Evolutionary conservation across 177 flowering plant species (phyloP).

Genomic region (Vitis hybrid): DNA sequence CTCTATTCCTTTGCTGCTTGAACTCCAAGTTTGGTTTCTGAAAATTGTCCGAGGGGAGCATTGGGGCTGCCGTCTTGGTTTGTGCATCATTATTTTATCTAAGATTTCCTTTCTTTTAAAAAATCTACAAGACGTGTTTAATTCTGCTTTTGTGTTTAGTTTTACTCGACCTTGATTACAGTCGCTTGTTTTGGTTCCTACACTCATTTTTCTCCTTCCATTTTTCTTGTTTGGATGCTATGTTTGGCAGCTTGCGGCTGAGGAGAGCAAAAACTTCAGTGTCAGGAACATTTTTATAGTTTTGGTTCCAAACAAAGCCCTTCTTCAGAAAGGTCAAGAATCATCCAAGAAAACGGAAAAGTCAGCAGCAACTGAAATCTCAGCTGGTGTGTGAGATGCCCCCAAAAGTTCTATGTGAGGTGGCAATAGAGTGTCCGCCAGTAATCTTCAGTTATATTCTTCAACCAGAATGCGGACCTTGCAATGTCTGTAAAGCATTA

Average conservation of each 20-base stretch:
- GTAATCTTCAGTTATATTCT: constrained; percentile 15
- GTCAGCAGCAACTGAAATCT: constrained; percentile 42
- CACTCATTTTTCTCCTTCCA: not conserved
- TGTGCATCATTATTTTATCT: too few relatives aligned
- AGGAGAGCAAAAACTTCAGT: constrained; percentile 72
- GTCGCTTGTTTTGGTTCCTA: not conserved
- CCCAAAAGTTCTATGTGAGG: too few relatives aligned
- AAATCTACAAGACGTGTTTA: not conserved
- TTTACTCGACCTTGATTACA: not conserved
- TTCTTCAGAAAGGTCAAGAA: constrained; percentile 60
- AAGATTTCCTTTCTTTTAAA: too few relatives aligned
- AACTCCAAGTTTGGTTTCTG: too few relatives aligned
- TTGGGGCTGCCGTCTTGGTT: not conserved
- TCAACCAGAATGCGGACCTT: constrained; percentile 15
- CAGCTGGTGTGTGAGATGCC: constrained; percentile 46
- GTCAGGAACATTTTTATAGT: constrained; percentile 65
- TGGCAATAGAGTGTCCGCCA: not conserved
- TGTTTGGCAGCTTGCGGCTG: constrained; percentile 68
- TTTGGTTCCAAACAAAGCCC: constrained; percentile 71
- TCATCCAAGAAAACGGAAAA: constrained; percentile 70
- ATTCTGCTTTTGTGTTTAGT: not conserved
- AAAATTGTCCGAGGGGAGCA: too few relatives aligned
- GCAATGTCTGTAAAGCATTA: constrained; percentile 29
- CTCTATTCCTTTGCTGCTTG: too few relatives aligned
- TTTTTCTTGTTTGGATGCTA: not conserved